Evolutionary conservation across 495 filamentous ascomycete genomes (phyloP), one percentile per base, ranked within the genome.

Genomic region (Lasiosphaeria miniovina): DNA sequence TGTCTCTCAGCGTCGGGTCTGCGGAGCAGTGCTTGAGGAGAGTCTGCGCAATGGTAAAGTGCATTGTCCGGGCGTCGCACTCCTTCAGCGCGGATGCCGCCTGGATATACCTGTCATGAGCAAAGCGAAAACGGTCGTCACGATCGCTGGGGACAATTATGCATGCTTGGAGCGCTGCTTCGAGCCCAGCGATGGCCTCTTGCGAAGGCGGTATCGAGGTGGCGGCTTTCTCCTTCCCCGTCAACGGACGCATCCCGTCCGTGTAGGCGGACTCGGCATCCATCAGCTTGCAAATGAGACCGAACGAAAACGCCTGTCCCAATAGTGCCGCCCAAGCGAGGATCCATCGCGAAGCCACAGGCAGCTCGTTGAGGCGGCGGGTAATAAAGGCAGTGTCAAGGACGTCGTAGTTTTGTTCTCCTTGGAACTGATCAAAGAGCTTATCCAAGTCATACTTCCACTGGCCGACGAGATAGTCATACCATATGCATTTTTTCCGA

Each of bases 381-480:
- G 85, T 82, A 55, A 96, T 86, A 66, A 95, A 95, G 40, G 87
- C 88, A 36, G 85, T 88, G 52, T 90, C 88, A 14, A 93, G 80
- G n/a, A 87, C 86, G 55, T 90, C 83, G 43, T 89, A 89, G 67
- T 90, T 88, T 35, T 85, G 80, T 55, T 87, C 85, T 15, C 87
- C 84, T 60, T 88, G 84, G 58, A 96, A 94, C 59, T 93, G 86
- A 17, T 84, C 84, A 64, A 95, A 95, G 1, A 95, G 85, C 55
- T 82, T 81, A 69, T 96, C 90, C 9, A 96, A 72, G 65, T 93
- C 87, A 68, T 86, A 96, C n/a, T 85, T 80, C 92, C 92, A 96
- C 43, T 75, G 77, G 24, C 84, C 86, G 46, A 86, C 80, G 62
- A 85, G 87, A 82, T 91, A 96, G 49, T 88, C 88, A 72, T 93